Percentiles rank a stretch among this genome's conserved stretches.
Conservation (phyloP, 1,284 basidiomycete species). For the Cutaneotrichosporon sp. region DNA sequence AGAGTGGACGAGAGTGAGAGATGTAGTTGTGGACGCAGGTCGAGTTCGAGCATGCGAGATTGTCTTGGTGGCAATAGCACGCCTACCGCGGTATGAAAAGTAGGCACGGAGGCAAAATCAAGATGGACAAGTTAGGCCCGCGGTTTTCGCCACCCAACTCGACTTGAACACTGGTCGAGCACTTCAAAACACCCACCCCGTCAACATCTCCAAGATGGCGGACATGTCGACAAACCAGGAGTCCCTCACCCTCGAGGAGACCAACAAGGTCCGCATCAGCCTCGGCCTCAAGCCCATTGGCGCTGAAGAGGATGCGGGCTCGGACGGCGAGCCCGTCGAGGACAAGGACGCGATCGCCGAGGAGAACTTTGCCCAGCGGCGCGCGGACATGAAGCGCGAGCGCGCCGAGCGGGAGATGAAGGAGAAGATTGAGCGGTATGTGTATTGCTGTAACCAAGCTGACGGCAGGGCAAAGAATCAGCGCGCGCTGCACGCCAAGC, state of each 20-base stretch:
- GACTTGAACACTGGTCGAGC: not conserved
- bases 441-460: conserved; percentile 44
- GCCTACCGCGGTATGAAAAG: not conserved
- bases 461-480: conserved; percentile 22
- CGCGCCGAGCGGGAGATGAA: conserved; percentile 73
- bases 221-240: conserved; percentile 55
- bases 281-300: conserved; percentile 92
- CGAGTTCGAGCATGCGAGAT: not conserved
- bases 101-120: not conserved
- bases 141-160: conserved; percentile 29
- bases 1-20: no score
- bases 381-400: conserved; percentile 69
- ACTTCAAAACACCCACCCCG: not conserved
- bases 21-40: not conserved
- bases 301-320: conserved; percentile 59
- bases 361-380: conserved; percentile 74
- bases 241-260: conserved; percentile 90
- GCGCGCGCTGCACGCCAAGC: conserved; percentile 77
- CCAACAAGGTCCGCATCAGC: conserved; percentile 93
- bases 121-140: not conserved
- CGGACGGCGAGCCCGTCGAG: conserved; percentile 15
- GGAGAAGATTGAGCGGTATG: conserved; percentile 86
- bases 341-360: conserved; percentile 71
- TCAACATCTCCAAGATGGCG: conserved; percentile 17
- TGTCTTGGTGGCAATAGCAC: not conserved